Base-by-base conservation (phyloP, 2,329 filamentous ascomycete species). In the Calonectria pauciramosa region DNA sequence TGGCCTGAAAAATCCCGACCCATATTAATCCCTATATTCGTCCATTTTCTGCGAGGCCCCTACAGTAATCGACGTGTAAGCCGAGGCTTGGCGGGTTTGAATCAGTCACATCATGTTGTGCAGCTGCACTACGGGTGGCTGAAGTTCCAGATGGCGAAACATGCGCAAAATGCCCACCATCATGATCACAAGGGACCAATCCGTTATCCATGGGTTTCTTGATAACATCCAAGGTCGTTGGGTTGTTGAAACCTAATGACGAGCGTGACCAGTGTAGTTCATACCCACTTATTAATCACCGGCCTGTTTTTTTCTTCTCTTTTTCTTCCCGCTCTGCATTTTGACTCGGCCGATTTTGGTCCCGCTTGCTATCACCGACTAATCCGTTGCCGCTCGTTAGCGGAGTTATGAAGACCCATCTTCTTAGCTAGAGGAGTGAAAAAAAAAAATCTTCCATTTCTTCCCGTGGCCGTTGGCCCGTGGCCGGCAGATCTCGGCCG, bases 401-500 rank as follows among this genome's bases (percentile, higher is more conserved):
- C 60, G 60, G 60, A 65, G 38, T 20, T 30, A 13, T 13, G 32
- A 26, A 64, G 44, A 34, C 49, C 56, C 47, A 63, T 49, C 11
- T 36, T 69, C 30, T 49, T 44, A 32, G 32, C 51, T 64, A 41
- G 36, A 56, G 56, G n/a, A 52, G 36, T 23, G 18, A n/a, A 34
- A 68, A 63, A 68, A 63, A 49, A 67, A 64, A 68, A 60, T 23
- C 49, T 52, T 38, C 52, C 66, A 56, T 65, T 66, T 26, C 49
- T 26, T 70, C 30, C 28, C 52, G 47, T 68, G 72, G 68, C 70
- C 70, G 68, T 74, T 74, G 77, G 75, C 66, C 75, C 73, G 73
- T 73, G 70, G 72, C 77, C 75, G 79, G 79, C 75, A 78, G 64
- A 79, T 80, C 73, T 77, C 76, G 77, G 79, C 79, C 77, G 77